Evolutionary conservation across 179 eudicot genomes (phyloP).

Genomic region (Amaranthus tricolor): DNA sequence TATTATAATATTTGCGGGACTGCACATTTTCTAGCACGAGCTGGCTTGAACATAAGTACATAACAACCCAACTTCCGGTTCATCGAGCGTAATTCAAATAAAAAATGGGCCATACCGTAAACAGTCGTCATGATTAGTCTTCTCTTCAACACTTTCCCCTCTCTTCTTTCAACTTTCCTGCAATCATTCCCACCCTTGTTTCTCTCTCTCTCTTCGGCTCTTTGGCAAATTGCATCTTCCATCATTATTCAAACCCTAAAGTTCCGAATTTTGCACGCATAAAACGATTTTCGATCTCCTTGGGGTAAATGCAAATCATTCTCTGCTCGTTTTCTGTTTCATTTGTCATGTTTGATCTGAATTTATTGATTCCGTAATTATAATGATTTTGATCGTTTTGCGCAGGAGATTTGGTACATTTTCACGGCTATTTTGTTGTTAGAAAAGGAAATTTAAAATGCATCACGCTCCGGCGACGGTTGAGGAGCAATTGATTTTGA

Average conservation of each 20-base stretch:
- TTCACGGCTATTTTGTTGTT: not conserved
- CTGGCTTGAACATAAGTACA: not conserved
- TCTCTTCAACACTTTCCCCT: not conserved
- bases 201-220: not conserved
- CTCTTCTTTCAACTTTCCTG: no score
- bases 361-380: not conserved
- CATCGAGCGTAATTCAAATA: no score
- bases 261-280: conserved; percentile 6
- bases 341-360: conserved; percentile 11
- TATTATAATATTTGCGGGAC: not conserved
- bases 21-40: not conserved
- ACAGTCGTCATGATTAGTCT: conserved; percentile 3
- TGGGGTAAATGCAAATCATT: not conserved
- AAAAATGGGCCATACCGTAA: not conserved
- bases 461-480: conserved; percentile 60
- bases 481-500: conserved; percentile 83
- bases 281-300: conserved; percentile 15
- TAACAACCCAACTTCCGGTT: not conserved
- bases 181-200: no score
- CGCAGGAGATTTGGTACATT: not conserved
- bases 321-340: not conserved
- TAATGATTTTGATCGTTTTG: not conserved
- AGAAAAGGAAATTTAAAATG: conserved; percentile 34
- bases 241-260: conserved; percentile 18
- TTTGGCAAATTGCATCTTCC: conserved; percentile 11